These are phyloP conservation scores for Nicotiana attenuata DNA, from an alignment of 257 asterid genomes.

Conservation along the genomic window DNA sequence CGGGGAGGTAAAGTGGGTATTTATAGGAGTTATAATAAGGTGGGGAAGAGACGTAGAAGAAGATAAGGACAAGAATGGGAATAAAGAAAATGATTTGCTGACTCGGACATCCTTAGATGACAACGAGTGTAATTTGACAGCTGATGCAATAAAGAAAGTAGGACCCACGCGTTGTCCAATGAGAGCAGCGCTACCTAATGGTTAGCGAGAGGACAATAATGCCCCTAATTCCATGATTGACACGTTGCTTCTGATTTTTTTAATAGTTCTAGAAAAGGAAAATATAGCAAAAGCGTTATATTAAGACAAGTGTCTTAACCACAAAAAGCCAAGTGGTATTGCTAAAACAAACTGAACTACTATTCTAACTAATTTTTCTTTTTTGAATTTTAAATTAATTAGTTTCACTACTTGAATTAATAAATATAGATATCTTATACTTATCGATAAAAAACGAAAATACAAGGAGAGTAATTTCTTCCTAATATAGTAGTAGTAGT, in stretches of 20 bases:
- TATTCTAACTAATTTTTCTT: too few relatives aligned
- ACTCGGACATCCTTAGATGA: neutral
- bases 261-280: neutral
- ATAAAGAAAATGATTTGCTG: neutral
- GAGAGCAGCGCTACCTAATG: neutral
- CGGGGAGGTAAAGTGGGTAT: neutral
- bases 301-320: too few relatives aligned
- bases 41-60: neutral
- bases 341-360: too few relatives aligned
- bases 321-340: too few relatives aligned
- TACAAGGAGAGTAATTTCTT: too few relatives aligned
- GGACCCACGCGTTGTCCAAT: slow-evolving; percentile 13
- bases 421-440: too few relatives aligned
- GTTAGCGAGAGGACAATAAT: neutral
- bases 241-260: slow-evolving; percentile 1
- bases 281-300: too few relatives aligned
- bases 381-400: too few relatives aligned
- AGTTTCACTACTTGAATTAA: too few relatives aligned
- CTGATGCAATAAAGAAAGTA: neutral
- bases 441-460: too few relatives aligned
- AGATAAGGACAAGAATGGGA: neutral
- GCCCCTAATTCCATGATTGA: neutral
- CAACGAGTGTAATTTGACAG: neutral
- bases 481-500: too few relatives aligned
- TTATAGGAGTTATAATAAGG: neutral